Base-by-base conservation (phyloP, 1,139 yeast genomes). In the Geotrichum armillariae region DNA sequence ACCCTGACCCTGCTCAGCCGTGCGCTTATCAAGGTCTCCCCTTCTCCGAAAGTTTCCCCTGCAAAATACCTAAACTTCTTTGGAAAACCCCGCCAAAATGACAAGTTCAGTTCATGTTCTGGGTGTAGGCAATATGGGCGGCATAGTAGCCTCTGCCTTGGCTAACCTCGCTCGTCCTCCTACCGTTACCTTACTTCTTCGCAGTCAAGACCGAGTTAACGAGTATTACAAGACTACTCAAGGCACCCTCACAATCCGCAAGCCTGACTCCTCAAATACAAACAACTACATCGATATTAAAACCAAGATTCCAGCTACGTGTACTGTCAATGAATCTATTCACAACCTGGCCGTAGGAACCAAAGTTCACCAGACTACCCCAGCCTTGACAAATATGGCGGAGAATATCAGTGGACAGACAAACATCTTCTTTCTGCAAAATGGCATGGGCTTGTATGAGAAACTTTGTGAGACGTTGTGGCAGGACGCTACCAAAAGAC, bases 361-460 rank as follows among this genome's bases (percentile, higher is more conserved):
- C 9, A 87, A 86, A 65, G 77, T 87, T 0, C 77, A 80, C 57
- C 83, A 77, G 38, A 74, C 80, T 0, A 68, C 67, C 14, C 53
- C 62, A 2, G 85, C 85, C 0, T 56, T 86, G 18, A 31, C 14
- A 9, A 31, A 31, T n/a, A n/a, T 31, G 6, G 12, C 16, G 16
- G 7, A 8, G 6, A n/a, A 8, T 11, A 31, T 31, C 12, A 31
- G 14, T 9, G 57, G 61, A 35, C 74, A 74, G 29, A 75, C 91
- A 0, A 81, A 79, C 51, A 66, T 90, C 3, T 59, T 90, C 38
- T 66, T 91, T n/a, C 61, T 90, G 6, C 95, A 90, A 58, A 85
- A 87, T 61, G 95, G 94, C 2, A 74, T 82, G 75, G 95, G 95
- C 1, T 74, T 80, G 39, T 70, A 78, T 2, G 85, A 83, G 16